Percentiles rank a stretch among this genome's conserved stretches.
phyloP scores from a whole-genome alignment of 371 early-diverging fungal genomes.

The Syncephalastrum contaminatum region DNA sequence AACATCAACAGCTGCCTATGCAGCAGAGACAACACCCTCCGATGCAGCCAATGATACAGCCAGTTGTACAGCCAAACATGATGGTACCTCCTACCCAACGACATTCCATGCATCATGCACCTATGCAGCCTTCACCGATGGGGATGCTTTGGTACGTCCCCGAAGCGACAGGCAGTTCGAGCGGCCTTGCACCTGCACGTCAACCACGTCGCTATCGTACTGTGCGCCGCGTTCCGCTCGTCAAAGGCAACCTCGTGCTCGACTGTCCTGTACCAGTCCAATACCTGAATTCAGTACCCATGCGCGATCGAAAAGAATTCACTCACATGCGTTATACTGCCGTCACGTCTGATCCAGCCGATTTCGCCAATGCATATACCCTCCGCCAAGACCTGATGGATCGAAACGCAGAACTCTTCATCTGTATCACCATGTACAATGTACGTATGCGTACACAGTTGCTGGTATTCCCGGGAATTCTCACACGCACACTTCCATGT shows the following conservation, averaged over 20 bases:
- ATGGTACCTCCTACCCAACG: slow-evolving; percentile 1
- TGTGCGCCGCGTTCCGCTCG: slow-evolving; percentile 50
- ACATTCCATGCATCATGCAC: too few relatives aligned
- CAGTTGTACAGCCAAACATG: background rate
- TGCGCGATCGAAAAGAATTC: slow-evolving; percentile 62
- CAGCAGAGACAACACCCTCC: slow-evolving; percentile 1
- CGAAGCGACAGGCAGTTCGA: too few relatives aligned
- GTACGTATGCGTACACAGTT: slow-evolving; percentile 28
- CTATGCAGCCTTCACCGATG: too few relatives aligned
- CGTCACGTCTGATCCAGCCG: slow-evolving; percentile 76
- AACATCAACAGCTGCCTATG: background rate
- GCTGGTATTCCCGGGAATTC: background rate
- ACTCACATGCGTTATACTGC: slow-evolving; percentile 78
- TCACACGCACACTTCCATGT: background rate
- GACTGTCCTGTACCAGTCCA: slow-evolving; percentile 71
- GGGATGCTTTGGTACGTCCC: too few relatives aligned
- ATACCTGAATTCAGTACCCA: slow-evolving; percentile 54
- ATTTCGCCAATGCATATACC: slow-evolving; percentile 76
- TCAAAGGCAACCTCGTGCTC: slow-evolving; percentile 69
- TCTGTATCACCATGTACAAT: slow-evolving; percentile 93
- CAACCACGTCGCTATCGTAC: slow-evolving; percentile 19
- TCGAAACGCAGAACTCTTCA: slow-evolving; percentile 79
- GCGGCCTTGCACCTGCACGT: slow-evolving; percentile 12
- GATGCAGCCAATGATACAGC: background rate
- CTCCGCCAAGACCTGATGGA: slow-evolving; percentile 74